Percentiles rank a stretch among this genome's conserved stretches.
Conservation (phyloP, 179 eudicot genomes). For the Patellifolia procumbens region DNA sequence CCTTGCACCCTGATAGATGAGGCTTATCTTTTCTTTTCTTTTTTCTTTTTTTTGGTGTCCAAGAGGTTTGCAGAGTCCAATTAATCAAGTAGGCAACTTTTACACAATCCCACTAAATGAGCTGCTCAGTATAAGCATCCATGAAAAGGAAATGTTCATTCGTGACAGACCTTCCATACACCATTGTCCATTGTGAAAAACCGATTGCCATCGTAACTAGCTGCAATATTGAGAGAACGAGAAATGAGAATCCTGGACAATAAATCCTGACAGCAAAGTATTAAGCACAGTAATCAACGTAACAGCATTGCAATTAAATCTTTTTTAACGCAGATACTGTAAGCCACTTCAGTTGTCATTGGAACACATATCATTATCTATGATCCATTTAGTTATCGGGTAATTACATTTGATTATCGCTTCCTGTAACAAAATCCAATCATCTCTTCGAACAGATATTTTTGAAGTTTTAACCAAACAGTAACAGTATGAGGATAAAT, state of each 20-base stretch:
- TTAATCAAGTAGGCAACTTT: background rate
- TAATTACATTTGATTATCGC: background rate
- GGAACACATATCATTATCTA: background rate
- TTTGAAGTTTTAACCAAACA: background rate
- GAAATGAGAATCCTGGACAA: conserved; percentile 28
- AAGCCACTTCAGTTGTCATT: background rate
- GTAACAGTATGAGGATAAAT: background rate
- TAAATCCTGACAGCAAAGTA: conserved; percentile 2
- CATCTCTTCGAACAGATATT: background rate
- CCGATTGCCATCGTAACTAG: conserved; percentile 78
- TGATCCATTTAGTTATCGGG: background rate
- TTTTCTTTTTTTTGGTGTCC: background rate
- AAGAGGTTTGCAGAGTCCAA: background rate
- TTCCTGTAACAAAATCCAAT: background rate
- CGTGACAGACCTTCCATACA: conserved; percentile 70
- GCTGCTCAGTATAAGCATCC: conserved; percentile 8
- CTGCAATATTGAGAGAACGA: conserved; percentile 49
- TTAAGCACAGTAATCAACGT: background rate
- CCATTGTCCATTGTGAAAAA: conserved; percentile 79
- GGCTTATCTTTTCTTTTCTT: background rate
- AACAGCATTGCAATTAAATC: background rate
- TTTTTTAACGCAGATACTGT: background rate
- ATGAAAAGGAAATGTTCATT: conserved; percentile 7
- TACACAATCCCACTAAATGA: conserved; percentile 10
- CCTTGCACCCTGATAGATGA: background rate